These are phyloP conservation scores for Pleurotus eryngii DNA, from an alignment of 768 basidiomycete genomes.

Conservation along the genomic window DNA sequence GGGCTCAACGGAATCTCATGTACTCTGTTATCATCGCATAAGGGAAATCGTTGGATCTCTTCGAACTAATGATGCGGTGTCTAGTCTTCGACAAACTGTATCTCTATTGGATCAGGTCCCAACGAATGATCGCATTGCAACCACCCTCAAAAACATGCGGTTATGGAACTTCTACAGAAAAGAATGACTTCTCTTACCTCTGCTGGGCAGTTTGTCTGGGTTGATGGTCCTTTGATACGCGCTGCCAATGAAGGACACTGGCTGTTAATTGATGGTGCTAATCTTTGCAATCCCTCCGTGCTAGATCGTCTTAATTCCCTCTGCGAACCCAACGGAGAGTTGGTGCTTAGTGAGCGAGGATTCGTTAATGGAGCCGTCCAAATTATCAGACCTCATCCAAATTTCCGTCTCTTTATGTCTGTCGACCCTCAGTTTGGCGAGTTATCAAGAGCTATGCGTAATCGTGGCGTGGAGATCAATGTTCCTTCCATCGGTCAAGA, in stretches of 20 bases:
- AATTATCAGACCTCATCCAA: slow-evolving; percentile 74
- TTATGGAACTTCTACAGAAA: slow-evolving; percentile 19
- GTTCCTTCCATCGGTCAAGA: slow-evolving; percentile 40
- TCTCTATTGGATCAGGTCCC: slow-evolving; percentile 25
- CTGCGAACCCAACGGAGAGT: slow-evolving; percentile 79
- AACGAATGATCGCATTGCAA: not conserved
- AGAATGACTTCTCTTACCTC: slow-evolving; percentile 15
- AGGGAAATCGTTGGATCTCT: not conserved
- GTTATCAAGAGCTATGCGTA: slow-evolving; percentile 96
- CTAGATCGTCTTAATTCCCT: slow-evolving; percentile 95
- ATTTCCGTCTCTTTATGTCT: slow-evolving; percentile 92
- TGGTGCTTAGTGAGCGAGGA: slow-evolving; percentile 90
- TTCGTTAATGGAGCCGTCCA: slow-evolving; percentile 74
- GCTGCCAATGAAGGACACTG: slow-evolving; percentile 88
- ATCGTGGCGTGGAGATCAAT: slow-evolving; percentile 87
- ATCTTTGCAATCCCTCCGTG: slow-evolving; percentile 92
- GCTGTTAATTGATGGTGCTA: slow-evolving; percentile 89
- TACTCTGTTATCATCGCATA: not conserved
- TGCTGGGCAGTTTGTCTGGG: slow-evolving; percentile 81
- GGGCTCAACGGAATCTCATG: not conserved
- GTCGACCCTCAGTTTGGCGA: slow-evolving; percentile 91
- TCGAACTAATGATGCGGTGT: not conserved
- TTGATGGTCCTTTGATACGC: slow-evolving; percentile 85
- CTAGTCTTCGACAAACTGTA: slow-evolving; percentile 21
- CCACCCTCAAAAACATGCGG: slow-evolving; percentile 8